Evolutionary conservation across 768 basidiomycete genomes (phyloP), one percentile per base, ranked within the genome.

Genomic region (Pleurotus salmoneostramineus): DNA sequence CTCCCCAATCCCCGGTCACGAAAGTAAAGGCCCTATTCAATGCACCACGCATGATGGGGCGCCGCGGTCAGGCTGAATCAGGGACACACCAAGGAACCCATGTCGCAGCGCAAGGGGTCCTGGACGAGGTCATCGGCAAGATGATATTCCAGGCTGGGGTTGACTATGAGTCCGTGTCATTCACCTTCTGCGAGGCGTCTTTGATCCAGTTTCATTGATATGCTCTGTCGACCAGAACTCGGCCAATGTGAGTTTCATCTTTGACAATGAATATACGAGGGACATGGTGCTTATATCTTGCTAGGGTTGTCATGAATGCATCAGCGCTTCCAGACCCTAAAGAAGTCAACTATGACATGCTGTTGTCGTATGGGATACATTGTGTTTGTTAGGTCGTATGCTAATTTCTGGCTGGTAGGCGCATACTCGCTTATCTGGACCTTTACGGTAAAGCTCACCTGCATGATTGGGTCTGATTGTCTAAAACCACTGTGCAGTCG

Each of bases 121-220:
- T 66, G 46, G 78, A 83, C 45, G 81, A 85, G 12, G 80, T 88
- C 32, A 81, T 94, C 76, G 66, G 73, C 40, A 83, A 76, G 68
- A 77, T 94, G 73, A 91, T 94, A 46, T 93, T 89, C 64, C 92
- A 93, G 68, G 93, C 93, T 45, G 93, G 93, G 2, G 88, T 93
- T 58, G 93, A 95, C 72, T 93, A 84, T 62, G 91, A 93, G 93
- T 95, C 64, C 67, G 88, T 78, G 15, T 43, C 47, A 14, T 55
- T 50, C 51, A 21, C 15, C 37, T 40, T 2, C 27, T 36, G 40
- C 31, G 8, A n/a, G 35, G 32, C 27, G 7, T 43, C 32, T 50
- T 46, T 44, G 40, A 47, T 44, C 35, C 50, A 50, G 46, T 45
- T 27, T 27, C 21, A 27, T 27, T 27, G 21, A 27, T 27, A 27